Evolutionary conservation across 2,329 filamentous ascomycete species (phyloP), one percentile per base, ranked within the genome.

Genomic region (Hymenoscyphus repandus): DNA sequence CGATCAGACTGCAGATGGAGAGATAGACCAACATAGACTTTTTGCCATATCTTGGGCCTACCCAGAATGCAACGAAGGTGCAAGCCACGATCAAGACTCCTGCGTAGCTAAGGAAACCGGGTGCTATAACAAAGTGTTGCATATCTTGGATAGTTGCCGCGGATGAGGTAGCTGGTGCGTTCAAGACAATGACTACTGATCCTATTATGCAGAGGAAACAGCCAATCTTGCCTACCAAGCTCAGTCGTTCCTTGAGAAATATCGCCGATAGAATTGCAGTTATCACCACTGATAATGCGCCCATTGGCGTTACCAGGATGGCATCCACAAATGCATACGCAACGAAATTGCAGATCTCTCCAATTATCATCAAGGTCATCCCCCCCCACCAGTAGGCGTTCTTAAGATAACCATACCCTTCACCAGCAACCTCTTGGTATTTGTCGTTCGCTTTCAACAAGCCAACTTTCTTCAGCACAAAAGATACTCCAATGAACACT

Each of bases 21-120:
- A 99, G 82, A 70, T 99, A 97, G 32, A 97, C 90, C 68, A 99
- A 78, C 93, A 99, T 97, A 64, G 88, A 92, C 77, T 90, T 92
- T 73, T 95, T 96, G 44, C 91, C 93, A 67, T 92, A 99, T 62
- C 86, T 80, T 13, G 93, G 93, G 0, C 82, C 93, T 38, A 81
- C 84, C 78, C 85, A 97, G 43, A 93, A 70, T 1, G 90, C 90
- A 33, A 87, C 81, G 55, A 90, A 79, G 10, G 73, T 62, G 52
- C 83, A 86, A 0, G 83, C 88, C 20, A 93, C 64, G 33, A 97
- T 79, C 57, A 97, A 79, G 42, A 96, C 77, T 32, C 91, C 92
- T 0, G 89, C 80, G 66, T 93, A 99, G 40, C 77, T 79, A 57
- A 97, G 73, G 64, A 97, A 97, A 1, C 88, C 90, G 0, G 93